A percentile compares a stretch with the other conserved stretches of the same genome.
Evolutionary conservation across 345 rosid genomes (phyloP).

Genomic region (Trapa incisa): DNA sequence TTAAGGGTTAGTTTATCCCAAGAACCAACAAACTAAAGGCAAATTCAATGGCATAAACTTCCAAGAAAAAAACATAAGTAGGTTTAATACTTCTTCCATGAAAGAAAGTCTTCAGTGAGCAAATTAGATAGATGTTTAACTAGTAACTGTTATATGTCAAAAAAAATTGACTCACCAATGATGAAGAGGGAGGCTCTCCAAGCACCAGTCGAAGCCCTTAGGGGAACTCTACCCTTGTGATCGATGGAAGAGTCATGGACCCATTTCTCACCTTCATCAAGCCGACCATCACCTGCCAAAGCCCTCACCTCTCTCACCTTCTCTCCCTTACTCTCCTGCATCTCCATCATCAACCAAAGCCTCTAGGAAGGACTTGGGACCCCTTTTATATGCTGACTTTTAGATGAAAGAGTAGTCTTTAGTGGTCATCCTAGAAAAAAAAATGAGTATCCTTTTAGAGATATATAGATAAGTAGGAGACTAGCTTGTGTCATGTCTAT

Average conservation of each 20-base stretch:
- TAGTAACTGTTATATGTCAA: background rate
- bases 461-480: too few relatives aligned
- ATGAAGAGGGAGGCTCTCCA: conserved; percentile 68
- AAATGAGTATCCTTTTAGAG: too few relatives aligned
- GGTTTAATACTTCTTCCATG: too few relatives aligned
- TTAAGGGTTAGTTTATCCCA: too few relatives aligned
- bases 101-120: background rate
- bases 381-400: too few relatives aligned
- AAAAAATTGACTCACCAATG: conserved; percentile 25
- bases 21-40: too few relatives aligned
- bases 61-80: too few relatives aligned
- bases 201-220: conserved; percentile 46
- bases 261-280: conserved; percentile 27
- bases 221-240: conserved; percentile 42
- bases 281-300: background rate
- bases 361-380: too few relatives aligned
- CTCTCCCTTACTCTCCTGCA: conserved; percentile 3
- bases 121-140: background rate
- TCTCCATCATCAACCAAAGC: background rate
- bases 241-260: conserved; percentile 54
- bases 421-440: too few relatives aligned
- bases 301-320: conserved; percentile 5
- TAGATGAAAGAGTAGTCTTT: too few relatives aligned
- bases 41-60: too few relatives aligned
- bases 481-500: too few relatives aligned